Conservation (phyloP, 2,329 filamentous ascomycete genomes). For the Aspergillus tubingensis region DNA sequence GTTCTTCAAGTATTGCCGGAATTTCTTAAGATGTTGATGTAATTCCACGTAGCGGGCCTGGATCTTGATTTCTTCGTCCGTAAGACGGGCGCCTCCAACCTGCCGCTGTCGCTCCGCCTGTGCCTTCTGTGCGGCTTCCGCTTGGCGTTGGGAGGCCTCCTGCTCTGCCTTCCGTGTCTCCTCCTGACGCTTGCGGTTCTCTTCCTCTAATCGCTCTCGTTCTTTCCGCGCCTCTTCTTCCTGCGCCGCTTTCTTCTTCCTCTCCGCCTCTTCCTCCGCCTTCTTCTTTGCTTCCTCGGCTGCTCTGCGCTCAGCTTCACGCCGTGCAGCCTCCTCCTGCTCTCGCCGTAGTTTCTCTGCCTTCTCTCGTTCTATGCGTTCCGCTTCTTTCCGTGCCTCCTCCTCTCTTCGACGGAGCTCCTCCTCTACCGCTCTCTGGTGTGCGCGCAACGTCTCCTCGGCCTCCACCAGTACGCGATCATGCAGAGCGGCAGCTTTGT, state of each 20-base stretch:
- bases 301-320: constrained; percentile 46
- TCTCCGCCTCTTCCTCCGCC: constrained; percentile 38
- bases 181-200: constrained; percentile 37
- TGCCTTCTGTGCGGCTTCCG: constrained; percentile 29
- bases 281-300: constrained; percentile 41
- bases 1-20: constrained; percentile 56
- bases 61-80: constrained; percentile 42
- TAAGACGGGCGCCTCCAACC: constrained; percentile 31
- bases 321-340: constrained; percentile 41
- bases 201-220: constrained; percentile 32
- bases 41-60: constrained; percentile 57
- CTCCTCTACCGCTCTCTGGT: constrained; percentile 44
- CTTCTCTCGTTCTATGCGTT: constrained; percentile 37
- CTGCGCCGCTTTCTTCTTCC: constrained; percentile 40
- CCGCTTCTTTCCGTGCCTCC: constrained; percentile 36
- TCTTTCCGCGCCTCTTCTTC: constrained; percentile 38
- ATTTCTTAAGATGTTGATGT: constrained; percentile 67
- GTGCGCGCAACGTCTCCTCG: constrained; percentile 54
- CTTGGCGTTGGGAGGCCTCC: constrained; percentile 29
- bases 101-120: constrained; percentile 32
- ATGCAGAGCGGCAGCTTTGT: constrained; percentile 66
- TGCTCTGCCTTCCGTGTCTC: constrained; percentile 32
- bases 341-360: constrained; percentile 34
- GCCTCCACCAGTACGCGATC: constrained; percentile 62
- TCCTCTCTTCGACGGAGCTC: constrained; percentile 41